phyloP scores from a whole-genome alignment of 176 grass and related monocot genomes.

The Carex myosuroides region DNA sequence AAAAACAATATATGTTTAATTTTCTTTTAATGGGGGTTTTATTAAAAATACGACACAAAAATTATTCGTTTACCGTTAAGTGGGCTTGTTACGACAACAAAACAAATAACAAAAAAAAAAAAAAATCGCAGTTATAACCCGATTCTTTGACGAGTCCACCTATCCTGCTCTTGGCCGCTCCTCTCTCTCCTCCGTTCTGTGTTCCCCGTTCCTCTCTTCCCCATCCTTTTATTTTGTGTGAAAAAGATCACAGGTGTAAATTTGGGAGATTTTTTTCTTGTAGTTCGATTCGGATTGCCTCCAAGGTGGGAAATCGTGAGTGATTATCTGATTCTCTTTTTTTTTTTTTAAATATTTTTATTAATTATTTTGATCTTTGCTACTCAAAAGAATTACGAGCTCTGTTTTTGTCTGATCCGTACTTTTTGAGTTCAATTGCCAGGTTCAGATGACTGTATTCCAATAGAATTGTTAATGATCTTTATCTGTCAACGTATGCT shows the following conservation, averaged over 20 bases:
- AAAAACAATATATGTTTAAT: background rate
- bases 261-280: background rate
- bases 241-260: background rate
- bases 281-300: constrained; percentile 7
- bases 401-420: background rate
- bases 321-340: background rate
- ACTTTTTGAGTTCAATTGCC: background rate
- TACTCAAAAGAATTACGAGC: background rate
- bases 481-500: background rate
- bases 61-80: constrained; percentile 25
- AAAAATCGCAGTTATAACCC: background rate
- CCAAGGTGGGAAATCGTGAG: background rate
- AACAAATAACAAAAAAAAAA: constrained; percentile 3
- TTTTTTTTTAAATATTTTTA: background rate
- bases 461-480: background rate
- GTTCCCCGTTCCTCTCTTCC: background rate
- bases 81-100: constrained; percentile 7
- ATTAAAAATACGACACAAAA: background rate
- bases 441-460: background rate
- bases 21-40: background rate
- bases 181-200: background rate
- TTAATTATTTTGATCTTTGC: constrained; percentile 3
- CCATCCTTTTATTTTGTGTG: background rate
- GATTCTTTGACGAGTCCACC: constrained; percentile 30
- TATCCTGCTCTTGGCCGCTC: constrained; percentile 13